Percentiles rank a stretch among this genome's conserved stretches.
These are phyloP conservation scores for Skeletonema marinoi DNA, from an alignment of 108 stramenopile genomes.

Conservation along the genomic window DNA sequence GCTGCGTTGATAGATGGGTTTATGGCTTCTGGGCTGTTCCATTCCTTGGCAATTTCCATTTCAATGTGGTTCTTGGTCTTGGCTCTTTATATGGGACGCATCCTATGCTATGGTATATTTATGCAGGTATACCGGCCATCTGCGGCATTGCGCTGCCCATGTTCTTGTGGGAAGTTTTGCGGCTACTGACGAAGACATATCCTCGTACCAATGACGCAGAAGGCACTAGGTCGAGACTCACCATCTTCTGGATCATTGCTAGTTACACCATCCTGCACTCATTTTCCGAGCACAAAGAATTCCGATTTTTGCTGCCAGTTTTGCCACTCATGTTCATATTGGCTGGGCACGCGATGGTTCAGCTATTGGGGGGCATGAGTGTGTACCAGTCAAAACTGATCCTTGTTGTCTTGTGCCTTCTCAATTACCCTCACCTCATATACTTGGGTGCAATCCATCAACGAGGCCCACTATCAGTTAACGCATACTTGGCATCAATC, in stretches of 20 bases:
- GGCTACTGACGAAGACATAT: not conserved
- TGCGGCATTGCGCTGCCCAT: slow-evolving; percentile 66
- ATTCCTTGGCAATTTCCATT: slow-evolving; percentile 82
- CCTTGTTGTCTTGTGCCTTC: slow-evolving; percentile 40
- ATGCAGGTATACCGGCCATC: slow-evolving; percentile 78
- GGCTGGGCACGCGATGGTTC: slow-evolving; percentile 53
- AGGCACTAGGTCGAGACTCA: slow-evolving; percentile 24
- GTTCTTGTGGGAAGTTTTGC: slow-evolving; percentile 47
- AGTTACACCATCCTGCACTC: slow-evolving; percentile 77
- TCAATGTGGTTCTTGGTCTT: slow-evolving; percentile 79
- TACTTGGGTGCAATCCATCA: slow-evolving; percentile 78
- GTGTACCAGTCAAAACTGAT: slow-evolving; percentile 1
- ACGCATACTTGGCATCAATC: slow-evolving; percentile 50
- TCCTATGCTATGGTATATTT: slow-evolving; percentile 84
- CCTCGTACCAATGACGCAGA: not conserved
- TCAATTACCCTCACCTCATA: slow-evolving; percentile 56
- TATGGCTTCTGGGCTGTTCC: slow-evolving; percentile 89
- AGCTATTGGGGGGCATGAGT: not conserved
- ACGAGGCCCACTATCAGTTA: slow-evolving; percentile 70
- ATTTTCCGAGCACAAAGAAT: slow-evolving; percentile 92
- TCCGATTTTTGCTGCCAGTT: slow-evolving; percentile 92
- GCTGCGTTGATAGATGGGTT: slow-evolving; percentile 68
- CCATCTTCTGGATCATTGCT: slow-evolving; percentile 56
- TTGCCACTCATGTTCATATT: slow-evolving; percentile 81
- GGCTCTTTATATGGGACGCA: slow-evolving; percentile 86